Base-by-base conservation (phyloP, 805 yeast genomes). In the Suhomyces vadensis region DNA sequence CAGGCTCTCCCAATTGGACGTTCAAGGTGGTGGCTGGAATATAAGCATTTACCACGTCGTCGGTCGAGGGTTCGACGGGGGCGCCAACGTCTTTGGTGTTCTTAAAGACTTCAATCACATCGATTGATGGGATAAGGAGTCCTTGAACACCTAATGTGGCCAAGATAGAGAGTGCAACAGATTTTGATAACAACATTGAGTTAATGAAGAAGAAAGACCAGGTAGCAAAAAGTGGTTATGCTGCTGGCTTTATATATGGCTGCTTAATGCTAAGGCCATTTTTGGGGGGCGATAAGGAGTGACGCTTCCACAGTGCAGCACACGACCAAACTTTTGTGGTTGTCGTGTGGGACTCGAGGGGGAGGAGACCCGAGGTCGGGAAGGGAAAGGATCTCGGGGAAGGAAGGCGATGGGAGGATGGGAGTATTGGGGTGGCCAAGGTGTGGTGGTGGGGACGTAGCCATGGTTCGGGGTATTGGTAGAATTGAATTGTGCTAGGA, bases 121-220 rank as follows among this genome's bases (percentile, higher is more conserved):
- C 58, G 36, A 57, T 43, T 17, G 54, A 43, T 6, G 65, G 65
- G 25, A 60, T 50, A 37, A 58, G 50, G 52, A 60, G 44, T 33
- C 65, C 75, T 46, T 71, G 63, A 39, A 62, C 73, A 41, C 73
- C 72, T 46, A 71, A 51, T 45, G 73, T 49, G 39, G 70, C 65
- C 56, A 72, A 62, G 48, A 72, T 71, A 47, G 76, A 60, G 50
- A 71, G 57, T 13, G 75, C 75, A 42, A 69, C 66, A 21, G 76
- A 60, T 50, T 60, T 69, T 31, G 73, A 56, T 53, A 72, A 65
- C 74, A 71, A 39, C 48, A 45, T 45, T 16, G 7, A 13, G 11
- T 14, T n/a, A 20, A 21, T 14, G 16, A 11, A 17, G 33, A 33
- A 17, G 31, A 21, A 31, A 31, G 33, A 16, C n/a, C n/a, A 16